Evolutionary conservation across 139 green algal genomes (phyloP).

Genomic region (Picochlorum sp.): DNA sequence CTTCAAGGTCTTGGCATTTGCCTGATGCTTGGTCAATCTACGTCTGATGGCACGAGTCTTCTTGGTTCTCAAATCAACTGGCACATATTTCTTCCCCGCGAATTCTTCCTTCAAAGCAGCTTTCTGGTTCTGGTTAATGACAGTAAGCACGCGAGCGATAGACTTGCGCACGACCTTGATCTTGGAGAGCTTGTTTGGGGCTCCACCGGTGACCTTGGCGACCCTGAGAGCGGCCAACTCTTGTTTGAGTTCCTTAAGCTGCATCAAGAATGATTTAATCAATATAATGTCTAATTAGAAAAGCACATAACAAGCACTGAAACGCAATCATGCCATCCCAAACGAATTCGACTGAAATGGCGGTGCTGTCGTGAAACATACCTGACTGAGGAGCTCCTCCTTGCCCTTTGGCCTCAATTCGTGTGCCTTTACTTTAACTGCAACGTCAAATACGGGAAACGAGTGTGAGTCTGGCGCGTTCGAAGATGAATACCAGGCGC

Average conservation of each 20-base stretch:
- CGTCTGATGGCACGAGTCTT: conserved; percentile 95
- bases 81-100: conserved; percentile 81
- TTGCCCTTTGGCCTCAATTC: conserved; percentile 93
- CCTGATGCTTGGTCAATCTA: conserved; percentile 76
- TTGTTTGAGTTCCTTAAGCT: conserved; percentile 95
- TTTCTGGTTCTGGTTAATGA: conserved; percentile 89
- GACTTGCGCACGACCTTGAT: conserved; percentile 97
- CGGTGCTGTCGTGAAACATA: conserved; percentile 12
- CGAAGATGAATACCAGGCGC: too few species aligned
- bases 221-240: conserved; percentile 92
- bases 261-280: conserved; percentile 16
- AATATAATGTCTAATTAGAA: background rate
- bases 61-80: conserved; percentile 90
- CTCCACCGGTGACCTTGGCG: conserved; percentile 97
- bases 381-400: conserved; percentile 76
- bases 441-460: conserved; percentile 1
- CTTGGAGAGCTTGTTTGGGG: conserved; percentile 99
- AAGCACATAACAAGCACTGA: background rate
- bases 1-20: conserved; percentile 66
- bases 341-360: background rate
- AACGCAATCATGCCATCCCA: background rate
- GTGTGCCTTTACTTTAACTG: conserved; percentile 91
- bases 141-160: conserved; percentile 92
- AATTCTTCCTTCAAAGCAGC: conserved; percentile 67
- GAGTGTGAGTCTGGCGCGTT: too few species aligned